Base-by-base conservation (phyloP, 176 grass and related monocot species). In the Hordeum marinum region DNA sequence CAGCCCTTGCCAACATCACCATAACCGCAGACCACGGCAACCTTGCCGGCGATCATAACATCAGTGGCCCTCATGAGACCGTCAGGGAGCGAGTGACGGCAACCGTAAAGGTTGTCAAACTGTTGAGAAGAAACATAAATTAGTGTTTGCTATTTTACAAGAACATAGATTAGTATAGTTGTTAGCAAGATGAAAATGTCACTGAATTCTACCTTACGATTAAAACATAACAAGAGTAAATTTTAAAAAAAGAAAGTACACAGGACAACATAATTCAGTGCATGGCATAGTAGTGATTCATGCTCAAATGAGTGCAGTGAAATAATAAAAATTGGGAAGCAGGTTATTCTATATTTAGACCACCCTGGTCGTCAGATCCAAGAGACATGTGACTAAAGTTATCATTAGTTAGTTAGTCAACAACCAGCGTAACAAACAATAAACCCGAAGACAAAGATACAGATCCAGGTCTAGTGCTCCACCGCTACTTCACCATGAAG, bases 1-100 rank as follows among this genome's bases (percentile, higher is more conserved):
- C 96, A 99, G 43, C 96, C 96, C 89, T 99, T 99, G 84, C 96
- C 96, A 1, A 99, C 93, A 91, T 95, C 91, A 70, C 96, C 96
- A 41, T 96, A 99, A 67, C 96, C 96, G 9, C 89, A 94, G 81
- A 99, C 96, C 12, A 99, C 93, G 0, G 89, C 93, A 18, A 94
- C 93, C 88, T 99, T 99, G 27, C 96, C 96, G 13, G 96, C 96
- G 24, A 99, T 99, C 96, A 99, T 99, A 43, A 99, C 93, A 63
- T 99, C 96, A 0, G 96, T 96, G 36, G 96, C 96, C 82, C 96
- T 93, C 96, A 96, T 99, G 6, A 99, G 94, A 69, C 96, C 96
- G 73, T 99, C 96, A 27, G 96, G 93, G 35, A 99, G 96, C n/a
- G 96, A 99, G 86, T 99, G 96, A 37, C 96, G 93, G 84, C 96